Conservation (phyloP, 495 filamentous ascomycete genomes). For the Pyrenopolyporus hunteri region DNA sequence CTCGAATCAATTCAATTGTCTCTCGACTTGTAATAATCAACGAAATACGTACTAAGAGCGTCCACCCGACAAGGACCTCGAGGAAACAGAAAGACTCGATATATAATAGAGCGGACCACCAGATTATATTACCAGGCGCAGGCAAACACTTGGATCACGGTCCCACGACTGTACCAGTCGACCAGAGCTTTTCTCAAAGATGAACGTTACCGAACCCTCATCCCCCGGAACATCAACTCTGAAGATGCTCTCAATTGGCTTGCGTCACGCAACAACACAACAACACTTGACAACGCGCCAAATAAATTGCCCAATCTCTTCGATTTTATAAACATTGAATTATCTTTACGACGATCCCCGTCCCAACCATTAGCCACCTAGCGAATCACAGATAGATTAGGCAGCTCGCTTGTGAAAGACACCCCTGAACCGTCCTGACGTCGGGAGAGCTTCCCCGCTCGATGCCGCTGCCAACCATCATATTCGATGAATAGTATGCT, state of each 20-base stretch:
- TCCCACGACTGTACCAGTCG: too few species aligned
- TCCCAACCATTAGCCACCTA: constrained; percentile 10
- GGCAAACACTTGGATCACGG: too few species aligned
- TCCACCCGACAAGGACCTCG: too few species aligned
- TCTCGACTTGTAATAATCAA: background rate
- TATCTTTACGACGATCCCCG: constrained; percentile 14
- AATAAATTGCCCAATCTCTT: constrained; percentile 30
- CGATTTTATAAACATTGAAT: constrained; percentile 25
- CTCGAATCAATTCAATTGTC: constrained; percentile 8
- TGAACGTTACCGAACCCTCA: constrained; percentile 13
- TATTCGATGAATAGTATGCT: constrained; percentile 11
- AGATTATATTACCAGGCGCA: too few species aligned
- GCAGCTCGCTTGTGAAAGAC: constrained; percentile 5
- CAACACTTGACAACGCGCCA: constrained; percentile 20
- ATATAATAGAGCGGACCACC: too few species aligned
- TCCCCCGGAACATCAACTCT: constrained; percentile 12
- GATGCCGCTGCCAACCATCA: constrained; percentile 4
- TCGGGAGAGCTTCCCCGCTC: constrained; percentile 10
- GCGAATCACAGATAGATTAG: constrained; percentile 21
- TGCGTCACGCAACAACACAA: constrained; percentile 24
- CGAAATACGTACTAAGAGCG: too few species aligned
- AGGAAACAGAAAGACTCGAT: too few species aligned
- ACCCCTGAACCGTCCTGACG: constrained; percentile 8
- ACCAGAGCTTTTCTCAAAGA: constrained; percentile 3
- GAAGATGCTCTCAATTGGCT: constrained; percentile 29